Evolutionary conservation across 225 moss, liverwort and hornwort species (phyloP), one percentile per base, ranked within the genome.

Genomic region (Antitrichia curtipendula): DNA sequence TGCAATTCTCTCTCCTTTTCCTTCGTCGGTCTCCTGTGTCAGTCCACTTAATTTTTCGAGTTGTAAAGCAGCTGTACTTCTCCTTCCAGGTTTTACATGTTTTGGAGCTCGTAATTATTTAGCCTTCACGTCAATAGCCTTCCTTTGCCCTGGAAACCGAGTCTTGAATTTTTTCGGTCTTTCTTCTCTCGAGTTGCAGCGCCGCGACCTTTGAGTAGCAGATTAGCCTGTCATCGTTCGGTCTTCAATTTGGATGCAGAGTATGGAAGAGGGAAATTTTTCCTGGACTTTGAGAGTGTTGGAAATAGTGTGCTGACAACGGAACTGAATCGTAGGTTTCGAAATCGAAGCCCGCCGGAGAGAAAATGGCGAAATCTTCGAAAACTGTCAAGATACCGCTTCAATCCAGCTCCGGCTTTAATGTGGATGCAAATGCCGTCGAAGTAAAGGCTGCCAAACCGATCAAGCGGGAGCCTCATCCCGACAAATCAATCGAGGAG

Each of bases 401-500:
- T 52, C 92, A 92, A 40, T 91, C 93, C 21, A 93, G 93, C 83
- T 92, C 95, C 50, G 86, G 80, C 23, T 95, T 88, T 73, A 91
- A 95, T 40, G 58, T 89, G 28, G 93, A 91, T 52, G 93, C 92
- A 49, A 91, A 91, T 82, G 77, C 40, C 23, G 84, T 82, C 38
- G 52, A 69, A 24, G 92, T 75, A 28, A 85, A 78, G 56, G 88
- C 29, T 28, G 85, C n/a, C 13, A 89, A 87, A 41, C 58, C 82
- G 47, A 34, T 70, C 60, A 91, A 91, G 88, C 93, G 88, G 62
- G 89, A 87, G 84, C 85, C 89, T 73, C 86, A 90, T 24, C 85
- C 83, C 40, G 88, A 91, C 82, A 99, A 97, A 77, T 90, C 96
- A 21, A 97, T 99, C 25, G 99, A 99, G 83, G 94, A 96, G 90